These are phyloP conservation scores for Bacterosira constricta DNA, from an alignment of 108 stramenopile species.

Conservation along the genomic window DNA sequence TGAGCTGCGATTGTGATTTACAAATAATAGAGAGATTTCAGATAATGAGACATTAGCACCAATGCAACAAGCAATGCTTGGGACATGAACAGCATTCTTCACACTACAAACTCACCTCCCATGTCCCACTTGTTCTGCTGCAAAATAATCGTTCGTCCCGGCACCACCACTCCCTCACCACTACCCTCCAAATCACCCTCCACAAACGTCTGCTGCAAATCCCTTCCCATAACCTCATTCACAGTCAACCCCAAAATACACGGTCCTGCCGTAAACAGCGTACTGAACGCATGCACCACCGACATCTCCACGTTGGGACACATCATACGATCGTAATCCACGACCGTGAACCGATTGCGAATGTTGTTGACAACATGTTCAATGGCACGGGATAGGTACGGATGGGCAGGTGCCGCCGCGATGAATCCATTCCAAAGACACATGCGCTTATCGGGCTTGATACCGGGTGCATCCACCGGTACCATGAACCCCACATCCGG, in stretches of 20 bases:
- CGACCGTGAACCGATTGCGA: constrained; percentile 69
- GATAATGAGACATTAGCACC: not conserved
- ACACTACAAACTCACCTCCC: constrained; percentile 30
- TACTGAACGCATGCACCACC: constrained; percentile 54
- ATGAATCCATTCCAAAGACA: constrained; percentile 75
- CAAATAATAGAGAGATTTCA: not conserved
- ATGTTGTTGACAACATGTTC: constrained; percentile 71
- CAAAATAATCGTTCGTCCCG: constrained; percentile 66
- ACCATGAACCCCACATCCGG: constrained; percentile 66
- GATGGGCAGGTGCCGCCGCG: constrained; percentile 67
- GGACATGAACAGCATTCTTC: not conserved
- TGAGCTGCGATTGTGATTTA: constrained; percentile 35
- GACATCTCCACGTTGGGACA: constrained; percentile 55
- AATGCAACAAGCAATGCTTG: no score
- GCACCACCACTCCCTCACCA: constrained; percentile 15
- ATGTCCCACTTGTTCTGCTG: constrained; percentile 65
- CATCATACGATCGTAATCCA: constrained; percentile 69
- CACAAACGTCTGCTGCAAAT: constrained; percentile 51
- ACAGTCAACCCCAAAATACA: constrained; percentile 62
- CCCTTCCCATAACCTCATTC: constrained; percentile 56
- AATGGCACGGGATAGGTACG: constrained; percentile 52
- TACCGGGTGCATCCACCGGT: constrained; percentile 62
- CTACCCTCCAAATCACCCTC: constrained; percentile 49
- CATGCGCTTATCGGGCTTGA: constrained; percentile 42
- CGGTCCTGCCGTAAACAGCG: constrained; percentile 64